Evolutionary conservation across 768 basidiomycete genomes (phyloP).

Genomic region (Polyporus arcularius): DNA sequence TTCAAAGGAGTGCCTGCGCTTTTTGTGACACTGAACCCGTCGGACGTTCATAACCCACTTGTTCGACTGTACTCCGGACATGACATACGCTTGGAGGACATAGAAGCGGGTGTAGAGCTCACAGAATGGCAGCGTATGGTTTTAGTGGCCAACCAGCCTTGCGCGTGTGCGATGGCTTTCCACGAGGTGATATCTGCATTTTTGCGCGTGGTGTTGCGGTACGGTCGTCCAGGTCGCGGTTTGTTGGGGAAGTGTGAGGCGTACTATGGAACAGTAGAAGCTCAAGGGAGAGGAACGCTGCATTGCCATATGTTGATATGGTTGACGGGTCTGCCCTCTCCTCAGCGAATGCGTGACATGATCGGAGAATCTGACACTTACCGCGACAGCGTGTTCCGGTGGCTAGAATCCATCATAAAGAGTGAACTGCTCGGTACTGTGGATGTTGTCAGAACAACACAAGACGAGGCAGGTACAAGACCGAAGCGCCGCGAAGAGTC

Average conservation of each 20-base stretch:
- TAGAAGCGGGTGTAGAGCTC: background rate
- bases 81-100: background rate
- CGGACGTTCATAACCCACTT: background rate
- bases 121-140: background rate
- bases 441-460: no score
- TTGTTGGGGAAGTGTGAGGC: constrained; percentile 18
- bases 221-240: background rate
- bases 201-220: background rate
- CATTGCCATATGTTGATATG: constrained; percentile 37
- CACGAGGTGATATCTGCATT: background rate
- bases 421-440: no score
- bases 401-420: background rate
- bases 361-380: background rate
- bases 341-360: constrained; percentile 19
- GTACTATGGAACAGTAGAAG: constrained; percentile 30
- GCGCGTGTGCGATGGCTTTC: background rate
- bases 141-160: background rate
- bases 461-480: no score
- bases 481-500: no score
- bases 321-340: constrained; percentile 27
- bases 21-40: background rate
- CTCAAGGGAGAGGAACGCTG: constrained; percentile 30
- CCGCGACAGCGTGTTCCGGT: background rate
- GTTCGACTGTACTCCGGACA: background rate
- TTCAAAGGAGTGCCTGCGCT: background rate